Base-by-base conservation (phyloP, 371 early-diverging fungal genomes). In the Apophysomyces elegans region DNA sequence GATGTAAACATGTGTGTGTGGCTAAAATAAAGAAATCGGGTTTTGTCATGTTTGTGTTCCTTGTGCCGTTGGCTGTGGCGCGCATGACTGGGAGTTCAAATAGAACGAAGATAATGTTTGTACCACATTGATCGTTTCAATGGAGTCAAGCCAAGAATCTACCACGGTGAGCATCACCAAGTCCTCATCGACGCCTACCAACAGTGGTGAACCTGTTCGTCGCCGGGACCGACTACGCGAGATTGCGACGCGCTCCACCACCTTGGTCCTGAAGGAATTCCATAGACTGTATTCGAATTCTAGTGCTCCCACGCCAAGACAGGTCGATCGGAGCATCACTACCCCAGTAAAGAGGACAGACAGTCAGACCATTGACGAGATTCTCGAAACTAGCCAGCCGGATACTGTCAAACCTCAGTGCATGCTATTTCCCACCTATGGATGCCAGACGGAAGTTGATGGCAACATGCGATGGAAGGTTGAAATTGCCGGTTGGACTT, bases 351-450 rank as follows among this genome's bases (percentile, higher is more conserved):
- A 18, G 35, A 41, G 11, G 14, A 16, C 12, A 16, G 56, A 7
- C 61, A 43, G 8, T 45, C 56, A 41, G 50, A 18, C 69, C 39
- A 63, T 77, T 37, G 62, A 74, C 32, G 73, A 71, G 6, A 65
- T 75, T 43, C 45, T 73, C 18, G 54, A 60, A 38, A 62, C 47
- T 38, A 16, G 56, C 12, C 37, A 61, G 18, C 64, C 65, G 14
- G 76, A 76, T 35, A 58, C 50, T 7, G 59, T 69, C 13, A 74
- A 76, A 12, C 71, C 76, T 6, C 75, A 81, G 21, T 81, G 81
- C 39, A 71, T 81, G 62, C 39, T 81, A 0, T 78, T 78, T 46
- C 81, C 81, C 12, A 76, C 78, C 13, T 81, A 81, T 63, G 78
- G 76, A 21, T 61, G 63, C 56, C 65, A 69, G 46, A 45, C 64